These are phyloP conservation scores for Pseudogymnoascus verrucosus DNA, from an alignment of 2,329 filamentous ascomycete genomes.

Conservation along the genomic window DNA sequence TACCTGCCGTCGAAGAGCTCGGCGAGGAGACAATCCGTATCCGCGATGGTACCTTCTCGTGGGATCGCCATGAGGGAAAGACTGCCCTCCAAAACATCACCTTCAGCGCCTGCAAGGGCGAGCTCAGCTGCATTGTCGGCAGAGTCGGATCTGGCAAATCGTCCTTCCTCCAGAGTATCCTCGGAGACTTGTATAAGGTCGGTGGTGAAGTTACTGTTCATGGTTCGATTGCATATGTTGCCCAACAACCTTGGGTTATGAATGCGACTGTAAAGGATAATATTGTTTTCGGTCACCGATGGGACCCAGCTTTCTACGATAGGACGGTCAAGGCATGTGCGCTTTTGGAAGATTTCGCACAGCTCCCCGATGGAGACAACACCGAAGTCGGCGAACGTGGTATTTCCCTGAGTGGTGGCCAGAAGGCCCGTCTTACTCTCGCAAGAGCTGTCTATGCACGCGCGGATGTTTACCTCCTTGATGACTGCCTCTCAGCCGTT, in stretches of 20 bases:
- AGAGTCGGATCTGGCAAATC: constrained; percentile 95
- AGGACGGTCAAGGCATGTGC: constrained; percentile 88
- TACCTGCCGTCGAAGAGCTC: constrained; percentile 61
- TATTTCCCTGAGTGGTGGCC: constrained; percentile 90
- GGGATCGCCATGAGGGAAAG: constrained; percentile 74
- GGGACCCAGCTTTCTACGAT: constrained; percentile 90
- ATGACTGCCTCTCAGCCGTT: constrained; percentile 93
- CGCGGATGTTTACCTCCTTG: constrained; percentile 91
- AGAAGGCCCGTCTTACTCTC: constrained; percentile 87
- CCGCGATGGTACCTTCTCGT: constrained; percentile 81
- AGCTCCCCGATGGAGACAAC: constrained; percentile 89
- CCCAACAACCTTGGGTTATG: constrained; percentile 92
- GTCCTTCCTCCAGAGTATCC: constrained; percentile 76
- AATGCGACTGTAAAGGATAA: constrained; percentile 97
- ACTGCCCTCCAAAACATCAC: constrained; percentile 74
- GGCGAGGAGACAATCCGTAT: constrained; percentile 85
- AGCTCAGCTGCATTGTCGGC: constrained; percentile 86
- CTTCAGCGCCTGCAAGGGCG: constrained; percentile 83
- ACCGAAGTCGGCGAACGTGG: constrained; percentile 95
- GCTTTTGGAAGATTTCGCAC: constrained; percentile 80
- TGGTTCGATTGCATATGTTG: constrained; percentile 81
- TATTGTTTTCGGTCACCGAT: constrained; percentile 91
- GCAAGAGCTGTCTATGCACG: constrained; percentile 92
- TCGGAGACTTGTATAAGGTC: constrained; percentile 88
- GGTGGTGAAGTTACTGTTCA: constrained; percentile 75